These are phyloP conservation scores for Fusarium domesticum DNA, from an alignment of 2,329 filamentous ascomycete genomes.

Conservation along the genomic window DNA sequence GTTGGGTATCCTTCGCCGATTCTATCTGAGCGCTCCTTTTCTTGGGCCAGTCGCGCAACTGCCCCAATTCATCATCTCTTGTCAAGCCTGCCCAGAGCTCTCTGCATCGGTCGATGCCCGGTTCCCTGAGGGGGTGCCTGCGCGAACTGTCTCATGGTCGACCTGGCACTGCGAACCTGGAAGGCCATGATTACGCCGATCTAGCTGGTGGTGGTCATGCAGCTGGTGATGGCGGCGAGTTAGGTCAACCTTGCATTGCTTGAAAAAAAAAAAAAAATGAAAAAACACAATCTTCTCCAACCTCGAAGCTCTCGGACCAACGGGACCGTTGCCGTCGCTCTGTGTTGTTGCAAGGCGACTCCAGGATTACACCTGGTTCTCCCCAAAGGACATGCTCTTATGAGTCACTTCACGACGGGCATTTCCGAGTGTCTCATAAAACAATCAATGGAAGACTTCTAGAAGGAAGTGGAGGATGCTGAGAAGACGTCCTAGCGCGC, in stretches of 20 bases:
- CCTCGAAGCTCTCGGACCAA: slow-evolving; percentile 18
- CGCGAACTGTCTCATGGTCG: slow-evolving; percentile 12
- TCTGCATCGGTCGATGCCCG: slow-evolving; percentile 6
- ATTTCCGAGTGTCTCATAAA: slow-evolving; percentile 22
- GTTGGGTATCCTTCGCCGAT: slow-evolving; percentile 15
- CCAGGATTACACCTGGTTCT: too few relatives aligned
- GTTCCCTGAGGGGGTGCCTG: slow-evolving; percentile 8
- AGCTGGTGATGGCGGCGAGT: not conserved
- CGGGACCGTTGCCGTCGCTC: slow-evolving; percentile 15
- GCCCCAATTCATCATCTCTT: slow-evolving; percentile 4
- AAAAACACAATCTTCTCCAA: too few relatives aligned
- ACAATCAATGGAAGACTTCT: slow-evolving; percentile 30
- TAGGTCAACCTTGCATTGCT: not conserved
- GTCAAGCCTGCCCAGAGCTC: slow-evolving; percentile 4
- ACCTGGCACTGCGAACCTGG: slow-evolving; percentile 7
- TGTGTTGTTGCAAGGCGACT: slow-evolving; percentile 19
- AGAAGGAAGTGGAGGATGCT: slow-evolving; percentile 26
- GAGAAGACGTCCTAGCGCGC: too few relatives aligned
- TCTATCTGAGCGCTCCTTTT: slow-evolving; percentile 22
- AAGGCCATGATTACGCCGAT: not conserved
- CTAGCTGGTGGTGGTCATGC: too few relatives aligned
- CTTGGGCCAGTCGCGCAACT: slow-evolving; percentile 14
- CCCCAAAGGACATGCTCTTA: slow-evolving; percentile 12
- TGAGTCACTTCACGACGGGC: slow-evolving; percentile 22
- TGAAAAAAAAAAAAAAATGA: not conserved